A percentile compares a stretch with the other conserved stretches of the same genome.
Conservation (phyloP, 176 grass and related monocot species). For the Carex kokanica region DNA sequence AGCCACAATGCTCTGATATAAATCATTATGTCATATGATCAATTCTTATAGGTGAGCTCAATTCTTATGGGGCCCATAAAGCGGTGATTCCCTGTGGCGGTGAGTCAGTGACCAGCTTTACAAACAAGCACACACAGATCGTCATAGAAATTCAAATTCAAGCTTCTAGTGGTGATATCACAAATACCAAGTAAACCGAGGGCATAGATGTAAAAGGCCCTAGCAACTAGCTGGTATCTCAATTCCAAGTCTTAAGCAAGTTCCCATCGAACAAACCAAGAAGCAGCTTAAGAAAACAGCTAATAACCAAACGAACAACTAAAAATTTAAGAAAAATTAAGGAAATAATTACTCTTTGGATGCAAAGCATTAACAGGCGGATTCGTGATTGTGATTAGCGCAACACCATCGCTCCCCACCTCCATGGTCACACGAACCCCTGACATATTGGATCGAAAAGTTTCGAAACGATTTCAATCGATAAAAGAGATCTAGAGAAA, state of each 20-base stretch:
- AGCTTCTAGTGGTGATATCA: background rate
- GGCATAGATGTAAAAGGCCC: background rate
- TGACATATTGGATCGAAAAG: constrained; percentile 43
- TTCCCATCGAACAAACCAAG: background rate
- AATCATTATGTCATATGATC: background rate
- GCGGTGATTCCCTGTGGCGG: background rate
- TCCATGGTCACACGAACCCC: constrained; percentile 81
- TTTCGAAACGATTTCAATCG: background rate
- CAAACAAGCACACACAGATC: background rate
- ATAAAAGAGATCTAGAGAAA: background rate
- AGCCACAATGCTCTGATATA: background rate
- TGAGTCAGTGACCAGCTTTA: background rate
- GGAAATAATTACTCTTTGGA: constrained; percentile 42
- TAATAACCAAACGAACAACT: background rate
- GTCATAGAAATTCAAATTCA: background rate
- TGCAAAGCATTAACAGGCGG: constrained; percentile 89
- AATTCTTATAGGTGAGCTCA: background rate
- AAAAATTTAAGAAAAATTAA: background rate
- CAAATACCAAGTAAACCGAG: constrained; percentile 11
- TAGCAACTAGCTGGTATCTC: background rate
- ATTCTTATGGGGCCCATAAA: background rate
- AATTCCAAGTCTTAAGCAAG: background rate
- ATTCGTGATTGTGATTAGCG: constrained; percentile 82
- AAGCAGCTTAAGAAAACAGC: background rate
- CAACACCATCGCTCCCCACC: constrained; percentile 69